Base-by-base conservation (phyloP, 1,284 basidiomycete genomes). In the Naganishia sp. region DNA sequence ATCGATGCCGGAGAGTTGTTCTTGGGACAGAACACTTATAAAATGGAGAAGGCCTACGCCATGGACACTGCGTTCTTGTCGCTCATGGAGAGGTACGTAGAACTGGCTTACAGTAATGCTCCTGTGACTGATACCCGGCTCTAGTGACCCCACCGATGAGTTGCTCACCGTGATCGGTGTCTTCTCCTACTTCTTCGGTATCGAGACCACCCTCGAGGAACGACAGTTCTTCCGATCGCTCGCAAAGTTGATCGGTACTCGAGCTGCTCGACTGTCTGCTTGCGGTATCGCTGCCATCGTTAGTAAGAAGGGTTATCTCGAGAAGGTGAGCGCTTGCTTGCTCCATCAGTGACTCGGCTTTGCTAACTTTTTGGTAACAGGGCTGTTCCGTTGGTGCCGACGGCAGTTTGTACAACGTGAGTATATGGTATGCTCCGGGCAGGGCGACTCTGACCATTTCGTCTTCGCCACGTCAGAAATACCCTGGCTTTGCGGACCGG, bases 1-100 rank as follows among this genome's bases (percentile, higher is more conserved):
- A 93, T 97, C 76, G 95, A 99, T 77, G 89, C 94, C 71, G 95
- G 95, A 77, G 90, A 94, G 32, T 85, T 99, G 64, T 99, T 99
- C 87, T 84, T 97, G 45, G 94, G 95, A 49, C 95, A 98, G 81
- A 92, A 94, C 80, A 96, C 94, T 1, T 96, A 97, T 85, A 97
- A 97, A 83, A 85, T 98, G 61, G 94, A 98, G 80, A 91, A 87
- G 72, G 85, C 92, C 7, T 94, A 95, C 77, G 88, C 85, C 50
- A 89, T 99, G 75, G 95, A 99, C 80, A 99, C 95, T 1, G 95
- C 95, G 1, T 97, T 98, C 84, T 82, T 99, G 68, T 94, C 90
- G 54, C 83, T 98, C 65, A 97, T 99, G 88, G 95, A 98, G 82
- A 90, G 87, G 88, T 88, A 71, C 61, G 81, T 71, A 6, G 2